phyloP scores from a whole-genome alignment of 495 filamentous ascomycete species.

The Talaromyces liani region DNA sequence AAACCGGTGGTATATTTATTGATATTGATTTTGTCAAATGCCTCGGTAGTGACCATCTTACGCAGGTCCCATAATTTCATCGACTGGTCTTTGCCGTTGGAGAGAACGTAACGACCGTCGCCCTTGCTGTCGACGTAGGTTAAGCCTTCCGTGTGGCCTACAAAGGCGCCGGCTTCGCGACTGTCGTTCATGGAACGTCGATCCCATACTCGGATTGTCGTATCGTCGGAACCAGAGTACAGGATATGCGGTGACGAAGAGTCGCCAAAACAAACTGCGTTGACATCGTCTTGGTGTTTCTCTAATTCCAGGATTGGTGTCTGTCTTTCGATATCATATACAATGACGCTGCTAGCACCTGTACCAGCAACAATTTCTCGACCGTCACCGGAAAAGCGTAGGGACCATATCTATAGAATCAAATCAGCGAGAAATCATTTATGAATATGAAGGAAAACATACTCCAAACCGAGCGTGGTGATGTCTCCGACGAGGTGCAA shows the following conservation, averaged over 20 bases:
- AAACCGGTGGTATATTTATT: slow-evolving; percentile 57
- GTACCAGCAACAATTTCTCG: slow-evolving; percentile 88
- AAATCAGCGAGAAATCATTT: slow-evolving; percentile 7
- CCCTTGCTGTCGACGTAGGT: slow-evolving; percentile 97
- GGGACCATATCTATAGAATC: slow-evolving; percentile 69
- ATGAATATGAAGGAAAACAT: slow-evolving; percentile 18
- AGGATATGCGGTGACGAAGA: slow-evolving; percentile 84
- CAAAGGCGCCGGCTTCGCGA: slow-evolving; percentile 83
- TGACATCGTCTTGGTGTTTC: slow-evolving; percentile 84
- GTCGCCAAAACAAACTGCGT: slow-evolving; percentile 95
- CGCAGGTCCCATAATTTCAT: slow-evolving; percentile 98
- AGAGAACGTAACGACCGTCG: slow-evolving; percentile 88
- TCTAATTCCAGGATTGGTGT: slow-evolving; percentile 65
- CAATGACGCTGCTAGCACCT: slow-evolving; percentile 66
- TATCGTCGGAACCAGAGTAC: slow-evolving; percentile 85
- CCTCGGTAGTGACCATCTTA: slow-evolving; percentile 65
- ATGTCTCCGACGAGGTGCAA: slow-evolving; percentile 34
- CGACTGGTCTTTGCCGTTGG: slow-evolving; percentile 90
- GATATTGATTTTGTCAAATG: slow-evolving; percentile 49
- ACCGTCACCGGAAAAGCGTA: slow-evolving; percentile 90
- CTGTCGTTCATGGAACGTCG: slow-evolving; percentile 80
- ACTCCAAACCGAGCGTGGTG: slow-evolving; percentile 44
- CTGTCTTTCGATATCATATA: slow-evolving; percentile 76
- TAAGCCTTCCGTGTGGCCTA: slow-evolving; percentile 88
- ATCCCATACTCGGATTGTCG: slow-evolving; percentile 82